phyloP scores from a whole-genome alignment of 352 stramenopile species.

The Phytophthora macrochlamydospora region DNA sequence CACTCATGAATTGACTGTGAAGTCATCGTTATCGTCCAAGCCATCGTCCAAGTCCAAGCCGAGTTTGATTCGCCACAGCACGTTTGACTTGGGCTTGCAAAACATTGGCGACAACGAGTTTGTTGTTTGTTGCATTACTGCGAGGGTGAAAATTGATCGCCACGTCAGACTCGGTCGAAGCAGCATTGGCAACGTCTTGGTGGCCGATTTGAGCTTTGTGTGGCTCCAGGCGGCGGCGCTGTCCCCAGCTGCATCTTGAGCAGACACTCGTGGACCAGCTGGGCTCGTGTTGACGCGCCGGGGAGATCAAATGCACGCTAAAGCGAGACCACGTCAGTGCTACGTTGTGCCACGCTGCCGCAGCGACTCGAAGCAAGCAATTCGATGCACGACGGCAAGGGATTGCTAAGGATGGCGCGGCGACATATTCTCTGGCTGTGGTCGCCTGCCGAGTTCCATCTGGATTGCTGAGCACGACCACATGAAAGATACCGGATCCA shows the following conservation, averaged over 20 bases:
- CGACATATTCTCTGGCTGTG: neutral
- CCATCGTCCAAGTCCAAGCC: too few species aligned
- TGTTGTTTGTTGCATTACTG: slow-evolving; percentile 11
- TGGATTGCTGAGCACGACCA: neutral
- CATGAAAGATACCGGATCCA: neutral
- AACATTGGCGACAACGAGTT: neutral
- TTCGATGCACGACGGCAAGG: neutral
- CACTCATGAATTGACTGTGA: too few species aligned
- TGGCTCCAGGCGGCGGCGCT: slow-evolving; percentile 3
- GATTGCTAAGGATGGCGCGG: neutral
- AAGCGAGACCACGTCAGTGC: neutral
- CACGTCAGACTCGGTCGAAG: slow-evolving; percentile 23
- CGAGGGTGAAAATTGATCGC: slow-evolving; percentile 5
- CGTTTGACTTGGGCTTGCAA: too few species aligned
- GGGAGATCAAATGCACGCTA: too few species aligned
- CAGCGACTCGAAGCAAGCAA: neutral
- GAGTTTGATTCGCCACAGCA: too few species aligned
- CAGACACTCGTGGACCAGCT: slow-evolving; percentile 9
- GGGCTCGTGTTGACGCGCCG: too few species aligned
- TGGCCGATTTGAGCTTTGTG: neutral
- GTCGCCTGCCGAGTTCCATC: neutral
- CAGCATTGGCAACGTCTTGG: slow-evolving; percentile 13
- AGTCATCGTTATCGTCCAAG: too few species aligned
- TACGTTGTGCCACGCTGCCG: neutral
- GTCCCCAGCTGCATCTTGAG: slow-evolving; percentile 16